Evolutionary conservation across 176 grass and related monocot genomes (phyloP), one percentile per base, ranked within the genome.

Genomic region (Zoysia japonica): DNA sequence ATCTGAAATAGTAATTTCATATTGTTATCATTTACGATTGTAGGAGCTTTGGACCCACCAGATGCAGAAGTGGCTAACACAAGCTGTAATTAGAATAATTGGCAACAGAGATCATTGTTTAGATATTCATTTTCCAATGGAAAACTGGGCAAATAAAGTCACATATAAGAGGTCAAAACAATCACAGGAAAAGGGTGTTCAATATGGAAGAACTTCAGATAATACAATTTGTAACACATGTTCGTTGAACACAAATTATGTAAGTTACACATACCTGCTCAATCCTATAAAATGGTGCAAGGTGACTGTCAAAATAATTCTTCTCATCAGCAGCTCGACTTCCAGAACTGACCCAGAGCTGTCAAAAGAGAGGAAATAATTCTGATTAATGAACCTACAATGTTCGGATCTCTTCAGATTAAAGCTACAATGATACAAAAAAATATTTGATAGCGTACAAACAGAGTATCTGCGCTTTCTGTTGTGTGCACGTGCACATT

Each of bases 211-310:
- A 52, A 67, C 66, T 52, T 74, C 14, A 28, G 45, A 41, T 39
- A 74, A 61, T 73, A 61, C 51, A 78, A 59, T 72, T 8, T 77
- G 70, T 47, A 72, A 78, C 38, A 79, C 67, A 40, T n/a, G 8
- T 64, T 75, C 40, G 48, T 3, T 45, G 44, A 45, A 45, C 28
- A 68, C 61, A 15, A 67, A 77, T n/a, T 19, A 49, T 49, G 65
- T 5, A 51, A 68, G 71, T 60, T 67, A 54, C 47, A 72, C 48
- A 76, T 9, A 94, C 96, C 96, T 99, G 92, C 83, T 95, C 96
- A 67, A 99, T 99, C 86, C 96, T 90, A 85, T 95, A 99, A 92
- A 99, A 99, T 78, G 96, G 96, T 78, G 90, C 88, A 48, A 99
- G 96, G 76, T 99, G 86, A 39, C 64, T 91, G 77, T 99, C 96